Conservation (phyloP, 345 rosid species). For the Geranium rotundifolium region DNA sequence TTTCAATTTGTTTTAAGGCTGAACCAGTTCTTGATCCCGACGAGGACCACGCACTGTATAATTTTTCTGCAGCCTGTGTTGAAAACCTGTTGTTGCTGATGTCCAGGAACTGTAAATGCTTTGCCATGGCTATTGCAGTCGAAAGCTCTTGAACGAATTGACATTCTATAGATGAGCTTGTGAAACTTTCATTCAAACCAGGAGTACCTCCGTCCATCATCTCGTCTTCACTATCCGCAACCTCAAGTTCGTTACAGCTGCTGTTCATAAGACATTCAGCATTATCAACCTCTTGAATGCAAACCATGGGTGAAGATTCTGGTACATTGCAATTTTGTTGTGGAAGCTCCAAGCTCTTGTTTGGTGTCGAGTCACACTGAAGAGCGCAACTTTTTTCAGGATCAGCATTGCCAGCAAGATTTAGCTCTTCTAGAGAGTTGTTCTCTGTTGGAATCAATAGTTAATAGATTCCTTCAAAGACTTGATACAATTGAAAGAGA, state of each 20-base stretch:
- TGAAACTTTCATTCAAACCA: conserved; percentile 30
- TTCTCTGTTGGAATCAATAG: conserved; percentile 35
- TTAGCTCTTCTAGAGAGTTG: conserved; percentile 59
- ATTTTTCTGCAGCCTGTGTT: conserved; percentile 26
- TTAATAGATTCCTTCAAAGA: neutral
- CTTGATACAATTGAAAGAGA: neutral
- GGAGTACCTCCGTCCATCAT: conserved; percentile 21
- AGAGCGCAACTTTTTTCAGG: conserved; percentile 3
- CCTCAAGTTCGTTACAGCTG: conserved; percentile 42
- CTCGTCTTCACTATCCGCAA: conserved; percentile 82
- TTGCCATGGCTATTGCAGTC: conserved; percentile 49
- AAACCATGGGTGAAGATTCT: neutral
- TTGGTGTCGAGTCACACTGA: conserved; percentile 1
- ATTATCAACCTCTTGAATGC: conserved; percentile 14
- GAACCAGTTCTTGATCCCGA: conserved; percentile 32
- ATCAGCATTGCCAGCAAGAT: conserved; percentile 47
- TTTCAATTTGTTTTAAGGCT: conserved; percentile 48
- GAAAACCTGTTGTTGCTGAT: conserved; percentile 72
- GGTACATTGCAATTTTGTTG: conserved; percentile 10
- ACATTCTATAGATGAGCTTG: conserved; percentile 31
- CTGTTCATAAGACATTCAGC: conserved; percentile 21
- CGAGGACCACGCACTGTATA: conserved; percentile 69
- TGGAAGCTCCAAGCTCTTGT: conserved; percentile 13
- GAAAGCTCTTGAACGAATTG: conserved; percentile 42
- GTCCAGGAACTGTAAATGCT: conserved; percentile 47